These are phyloP conservation scores for Nicotiana obtusifolia DNA, from an alignment of 257 asterid genomes.

Conservation along the genomic window DNA sequence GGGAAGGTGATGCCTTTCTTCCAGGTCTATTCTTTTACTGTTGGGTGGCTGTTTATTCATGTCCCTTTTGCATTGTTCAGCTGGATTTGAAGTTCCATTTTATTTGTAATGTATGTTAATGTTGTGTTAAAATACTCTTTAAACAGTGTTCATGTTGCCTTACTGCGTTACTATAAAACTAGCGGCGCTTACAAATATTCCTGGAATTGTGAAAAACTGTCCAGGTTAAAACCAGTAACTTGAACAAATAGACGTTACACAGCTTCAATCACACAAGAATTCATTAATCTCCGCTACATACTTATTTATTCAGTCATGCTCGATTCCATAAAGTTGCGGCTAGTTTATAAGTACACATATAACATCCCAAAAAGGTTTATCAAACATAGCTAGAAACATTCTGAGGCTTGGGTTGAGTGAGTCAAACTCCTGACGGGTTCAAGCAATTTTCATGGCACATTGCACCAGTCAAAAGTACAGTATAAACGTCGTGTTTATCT, in stretches of 20 bases:
- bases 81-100: not conserved
- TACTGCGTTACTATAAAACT: not conserved
- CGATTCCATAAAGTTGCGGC: not conserved
- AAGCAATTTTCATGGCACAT: not conserved
- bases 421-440: not conserved
- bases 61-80: too few relatives aligned
- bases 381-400: not conserved
- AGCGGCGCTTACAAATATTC: not conserved
- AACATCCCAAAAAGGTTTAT: not conserved
- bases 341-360: not conserved
- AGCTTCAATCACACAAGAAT: not conserved
- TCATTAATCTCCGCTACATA: not conserved
- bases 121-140: not conserved
- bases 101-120: not conserved
- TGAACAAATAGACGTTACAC: not conserved
- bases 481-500: not conserved
- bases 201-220: not conserved
- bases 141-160: not conserved
- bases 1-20: constrained; percentile 15
- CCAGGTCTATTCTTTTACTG: not conserved
- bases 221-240: not conserved
- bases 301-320: not conserved
- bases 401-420: not conserved
- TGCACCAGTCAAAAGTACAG: not conserved
- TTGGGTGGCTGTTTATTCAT: not conserved